Percentiles rank a stretch among this genome's conserved stretches.
Evolutionary conservation across 1,284 basidiomycete genomes (phyloP).

Genomic region (Lentinula novae-zelandiae): DNA sequence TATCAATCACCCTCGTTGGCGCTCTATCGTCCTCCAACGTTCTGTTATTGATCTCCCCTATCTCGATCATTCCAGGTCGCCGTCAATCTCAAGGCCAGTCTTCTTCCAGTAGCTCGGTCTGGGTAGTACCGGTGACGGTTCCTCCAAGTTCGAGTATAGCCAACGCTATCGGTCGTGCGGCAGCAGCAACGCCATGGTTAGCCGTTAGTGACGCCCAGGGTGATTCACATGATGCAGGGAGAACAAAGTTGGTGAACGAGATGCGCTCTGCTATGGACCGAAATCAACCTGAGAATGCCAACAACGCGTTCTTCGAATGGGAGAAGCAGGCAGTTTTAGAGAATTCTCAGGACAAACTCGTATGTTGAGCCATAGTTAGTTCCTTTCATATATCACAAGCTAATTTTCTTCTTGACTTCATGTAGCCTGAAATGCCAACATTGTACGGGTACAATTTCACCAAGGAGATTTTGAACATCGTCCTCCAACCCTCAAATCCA

Average conservation of each 20-base stretch:
- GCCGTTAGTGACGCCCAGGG: slow-evolving; percentile 4
- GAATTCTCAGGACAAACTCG: background rate
- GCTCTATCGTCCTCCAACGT: slow-evolving; percentile 39
- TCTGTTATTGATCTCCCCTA: slow-evolving; percentile 49
- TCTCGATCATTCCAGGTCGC: slow-evolving; percentile 18
- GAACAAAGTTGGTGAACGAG: slow-evolving; percentile 32
- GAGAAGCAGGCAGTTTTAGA: slow-evolving; percentile 21
- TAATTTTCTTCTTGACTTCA: background rate
- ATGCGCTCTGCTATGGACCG: slow-evolving; percentile 32
- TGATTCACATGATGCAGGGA: slow-evolving; percentile 25
- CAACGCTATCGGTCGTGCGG: slow-evolving; percentile 52
- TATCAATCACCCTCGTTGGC: background rate
- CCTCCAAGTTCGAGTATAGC: slow-evolving; percentile 56
- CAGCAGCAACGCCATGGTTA: slow-evolving; percentile 50
- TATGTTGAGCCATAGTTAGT: background rate
- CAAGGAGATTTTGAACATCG: slow-evolving; percentile 46
- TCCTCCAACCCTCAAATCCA: slow-evolving; percentile 38
- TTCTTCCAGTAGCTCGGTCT: slow-evolving; percentile 39
- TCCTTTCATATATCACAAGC: slow-evolving; percentile 9
- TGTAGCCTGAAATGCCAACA: slow-evolving; percentile 6
- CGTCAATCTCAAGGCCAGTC: slow-evolving; percentile 19
- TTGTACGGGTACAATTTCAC: slow-evolving; percentile 49
- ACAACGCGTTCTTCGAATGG: slow-evolving; percentile 42
- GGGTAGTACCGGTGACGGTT: slow-evolving; percentile 53
- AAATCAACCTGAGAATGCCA: slow-evolving; percentile 35